Evolutionary conservation across 2,329 filamentous ascomycete species (phyloP).

Genomic region (Daldinia sp.): DNA sequence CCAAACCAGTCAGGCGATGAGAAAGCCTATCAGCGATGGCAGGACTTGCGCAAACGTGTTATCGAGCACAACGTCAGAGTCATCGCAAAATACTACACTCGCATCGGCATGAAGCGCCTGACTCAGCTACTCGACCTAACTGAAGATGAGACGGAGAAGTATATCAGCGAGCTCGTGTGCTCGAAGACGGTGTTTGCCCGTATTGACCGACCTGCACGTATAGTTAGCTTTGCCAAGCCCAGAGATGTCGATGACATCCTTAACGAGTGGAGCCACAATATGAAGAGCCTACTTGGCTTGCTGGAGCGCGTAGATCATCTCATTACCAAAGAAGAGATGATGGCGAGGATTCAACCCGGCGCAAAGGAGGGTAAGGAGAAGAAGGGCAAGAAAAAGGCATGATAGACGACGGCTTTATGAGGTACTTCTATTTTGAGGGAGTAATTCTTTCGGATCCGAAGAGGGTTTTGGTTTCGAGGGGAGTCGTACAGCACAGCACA

Average conservation of each 20-base stretch:
- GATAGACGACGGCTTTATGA: conserved; percentile 26
- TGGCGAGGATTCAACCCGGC: conserved; percentile 90
- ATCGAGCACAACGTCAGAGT: conserved; percentile 99
- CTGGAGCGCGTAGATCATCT: conserved; percentile 95
- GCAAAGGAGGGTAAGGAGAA: conserved; percentile 55
- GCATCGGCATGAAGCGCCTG: conserved; percentile 91
- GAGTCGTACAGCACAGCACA: conserved; percentile 24
- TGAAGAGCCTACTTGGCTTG: conserved; percentile 89
- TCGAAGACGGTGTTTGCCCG: conserved; percentile 98
- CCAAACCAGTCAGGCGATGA: conserved; percentile 75
- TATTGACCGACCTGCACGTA: conserved; percentile 91
- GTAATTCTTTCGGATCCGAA: conserved; percentile 37
- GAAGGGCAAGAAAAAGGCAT: conserved; percentile 53
- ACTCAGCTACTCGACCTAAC: conserved; percentile 91
- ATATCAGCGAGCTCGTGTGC: conserved; percentile 96
- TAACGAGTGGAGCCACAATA: conserved; percentile 99
- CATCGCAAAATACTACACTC: conserved; percentile 98
- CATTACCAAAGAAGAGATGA: conserved; percentile 99
- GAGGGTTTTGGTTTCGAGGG: conserved; percentile 33
- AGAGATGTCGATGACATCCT: conserved; percentile 94
- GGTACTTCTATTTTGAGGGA: conserved; percentile 18
- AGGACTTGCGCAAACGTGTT: conserved; percentile 95
- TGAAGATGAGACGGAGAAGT: conserved; percentile 98
- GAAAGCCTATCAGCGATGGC: conserved; percentile 88
- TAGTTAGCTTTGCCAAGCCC: conserved; percentile 95